Percentiles rank a stretch among this genome's conserved stretches.
Conservation (phyloP, 768 basidiomycete genomes). For the Leccinum disarticulatum region DNA sequence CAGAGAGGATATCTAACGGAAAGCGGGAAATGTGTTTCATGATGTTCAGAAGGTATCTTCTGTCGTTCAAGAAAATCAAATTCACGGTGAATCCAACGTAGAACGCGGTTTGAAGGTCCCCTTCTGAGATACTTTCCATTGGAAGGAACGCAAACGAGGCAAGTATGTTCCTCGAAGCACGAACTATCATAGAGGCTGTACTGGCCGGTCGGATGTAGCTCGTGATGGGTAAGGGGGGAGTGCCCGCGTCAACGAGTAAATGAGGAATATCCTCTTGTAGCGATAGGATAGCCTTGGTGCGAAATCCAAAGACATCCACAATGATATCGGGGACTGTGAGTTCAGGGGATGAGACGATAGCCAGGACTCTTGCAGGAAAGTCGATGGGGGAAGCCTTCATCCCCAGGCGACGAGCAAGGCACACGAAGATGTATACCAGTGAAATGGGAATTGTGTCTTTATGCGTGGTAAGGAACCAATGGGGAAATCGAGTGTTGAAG, state of each 20-base stretch:
- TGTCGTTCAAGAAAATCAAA: constrained; percentile 37
- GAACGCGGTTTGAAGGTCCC: constrained; percentile 35
- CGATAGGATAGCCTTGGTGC: constrained; percentile 33
- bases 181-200: constrained; percentile 39
- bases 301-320: constrained; percentile 50
- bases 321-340: constrained; percentile 37
- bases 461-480: constrained; percentile 50
- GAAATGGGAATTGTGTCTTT: constrained; percentile 58
- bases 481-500: constrained; percentile 58
- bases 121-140: constrained; percentile 28
- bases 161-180: constrained; percentile 41
- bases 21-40: constrained; percentile 34
- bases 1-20: constrained; percentile 45
- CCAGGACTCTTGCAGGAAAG: constrained; percentile 57
- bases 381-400: constrained; percentile 53
- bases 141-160: constrained; percentile 29
- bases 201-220: constrained; percentile 31
- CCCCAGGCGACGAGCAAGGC: constrained; percentile 50
- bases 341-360: constrained; percentile 43
- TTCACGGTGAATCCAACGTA: constrained; percentile 40
- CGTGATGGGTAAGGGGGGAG: constrained; percentile 17
- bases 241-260: constrained; percentile 29
- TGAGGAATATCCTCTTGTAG: constrained; percentile 37
- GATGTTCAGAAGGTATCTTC: constrained; percentile 33
- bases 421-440: constrained; percentile 57